A percentile compares a stretch with the other conserved stretches of the same genome.
Conservation (phyloP, 208 protist species). For the Crithidia thermophila region DNA sequence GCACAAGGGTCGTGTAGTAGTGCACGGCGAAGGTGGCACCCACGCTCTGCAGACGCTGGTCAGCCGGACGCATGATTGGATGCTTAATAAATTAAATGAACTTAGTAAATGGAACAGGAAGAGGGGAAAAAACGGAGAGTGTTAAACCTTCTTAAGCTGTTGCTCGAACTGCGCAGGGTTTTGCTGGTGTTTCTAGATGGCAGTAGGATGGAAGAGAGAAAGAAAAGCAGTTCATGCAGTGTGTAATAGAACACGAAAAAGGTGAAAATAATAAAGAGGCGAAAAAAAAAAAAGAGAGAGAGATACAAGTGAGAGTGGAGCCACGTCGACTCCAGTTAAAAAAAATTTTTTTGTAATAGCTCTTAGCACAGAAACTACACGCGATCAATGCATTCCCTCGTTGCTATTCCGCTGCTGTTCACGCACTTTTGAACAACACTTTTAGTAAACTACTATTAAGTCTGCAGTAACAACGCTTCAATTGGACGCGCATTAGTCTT, state of each 20-base stretch:
- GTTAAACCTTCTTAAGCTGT: background rate
- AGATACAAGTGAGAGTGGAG: background rate
- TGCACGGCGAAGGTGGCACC: conserved; percentile 66
- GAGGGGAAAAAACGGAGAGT: background rate
- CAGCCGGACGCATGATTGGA: conserved; percentile 9
- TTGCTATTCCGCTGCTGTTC: no score
- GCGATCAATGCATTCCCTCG: no score
- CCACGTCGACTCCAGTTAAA: background rate
- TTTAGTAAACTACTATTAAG: no score
- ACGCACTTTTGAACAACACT: no score
- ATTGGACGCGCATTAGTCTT: no score
- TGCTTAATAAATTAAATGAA: background rate
- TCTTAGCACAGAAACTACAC: background rate
- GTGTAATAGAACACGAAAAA: background rate
- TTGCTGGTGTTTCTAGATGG: no score
- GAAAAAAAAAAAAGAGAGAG: background rate
- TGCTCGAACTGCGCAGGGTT: background rate
- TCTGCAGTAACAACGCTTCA: no score
- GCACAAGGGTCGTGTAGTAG: conserved; percentile 73
- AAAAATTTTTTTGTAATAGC: background rate
- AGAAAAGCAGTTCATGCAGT: background rate
- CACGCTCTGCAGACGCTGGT: conserved; percentile 37
- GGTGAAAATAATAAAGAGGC: no score
- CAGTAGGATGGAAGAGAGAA: conserved; percentile 1
- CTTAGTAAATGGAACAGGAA: background rate